Base-by-base conservation (phyloP, 2,329 filamentous ascomycete genomes). In the Daldinia sp. region DNA sequence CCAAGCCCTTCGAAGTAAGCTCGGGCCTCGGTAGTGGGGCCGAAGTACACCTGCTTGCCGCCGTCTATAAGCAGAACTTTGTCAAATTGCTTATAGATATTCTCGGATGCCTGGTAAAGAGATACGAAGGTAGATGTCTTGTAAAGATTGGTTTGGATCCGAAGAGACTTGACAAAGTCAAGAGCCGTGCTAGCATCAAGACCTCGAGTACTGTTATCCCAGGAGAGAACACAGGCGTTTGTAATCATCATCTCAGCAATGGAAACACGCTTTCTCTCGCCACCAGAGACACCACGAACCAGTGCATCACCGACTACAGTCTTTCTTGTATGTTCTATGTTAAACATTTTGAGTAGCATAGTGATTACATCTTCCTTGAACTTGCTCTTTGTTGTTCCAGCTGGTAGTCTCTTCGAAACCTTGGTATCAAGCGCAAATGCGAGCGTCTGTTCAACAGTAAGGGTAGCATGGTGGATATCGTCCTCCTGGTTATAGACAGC, bases 401-500 rank as follows among this genome's bases (percentile, higher is more conserved):
- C 88, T 0, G 93, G 92, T 53, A 93, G 86, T 79, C 94, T 94
- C 15, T 91, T 90, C 5, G 94, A 93, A 13, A 93, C 90, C 81
- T 97, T 97, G 35, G 90, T 92, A 75, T 96, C 92, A 3, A 97
- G 82, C 0, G 94, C 94, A 76, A 97, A 97, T 0, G 88, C 90
- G 0, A 97, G 86, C 0, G 94, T 97, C 78, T 97, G 93, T 61
- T 92, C 91, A 2, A 97, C 94, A 0, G 93, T 96, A 26, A 98
- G 84, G 0, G 93, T 96, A 0, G 94, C 88, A 73, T 94, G 90
- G 74, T 97, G 93, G 23, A 95, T 85, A 73, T 97, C 94, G 72
- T 97, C 93, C 78, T 95, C 92, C 73, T 92, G 89, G 75, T 93
- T 95, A 82, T 97, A 97, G 4, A 95, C 90, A 0, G 92, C 90